Evolutionary conservation across 2,329 filamentous ascomycete species (phyloP), one percentile per base, ranked within the genome.

Genomic region (Claviceps paspali): DNA sequence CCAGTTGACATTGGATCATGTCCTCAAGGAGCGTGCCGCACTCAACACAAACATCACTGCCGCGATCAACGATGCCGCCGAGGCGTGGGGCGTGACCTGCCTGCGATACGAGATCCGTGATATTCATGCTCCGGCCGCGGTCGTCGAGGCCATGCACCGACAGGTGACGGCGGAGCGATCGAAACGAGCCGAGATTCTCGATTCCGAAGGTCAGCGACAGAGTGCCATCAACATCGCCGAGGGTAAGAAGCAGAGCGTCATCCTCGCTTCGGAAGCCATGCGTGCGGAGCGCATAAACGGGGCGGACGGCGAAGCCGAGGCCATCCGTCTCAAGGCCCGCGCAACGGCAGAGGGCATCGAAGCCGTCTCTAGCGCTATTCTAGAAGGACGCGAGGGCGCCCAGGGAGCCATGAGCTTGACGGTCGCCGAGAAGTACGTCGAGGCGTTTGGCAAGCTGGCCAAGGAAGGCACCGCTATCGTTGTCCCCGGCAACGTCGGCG

Each of bases 191-290:
- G 91, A 98, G 64, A 98, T 98, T 51, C 70, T 98, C 33, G 91
- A 98, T 41, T 94, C 85, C 0, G 91, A 98, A 56, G 91, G 91
- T 62, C 91, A 98, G 63, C 73, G 91, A 44, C 91, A 98, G 64
- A 88, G 80, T 52, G 91, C 91, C 28, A 98, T 98, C 72, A 98
- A 98, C 60, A 95, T 98, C 48, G 91, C 91, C 39, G 91, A 98
- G 67, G 91, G 91, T 58, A 77, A 80, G 61, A 98, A 98, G 67
- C 91, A 96, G 68, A 86, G 79, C 48, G 88, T 95, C 17, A 98
- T 98, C 49, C 70, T 98, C 18, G 91, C 91, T 0, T 95, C 86
- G 7, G 91, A 98, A 62, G 91, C 91, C 12, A 53, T 94, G 61
- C 77, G 79, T 47, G 75, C 83, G 12, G 88, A 98, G 65, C 76